These are phyloP conservation scores for Gamsiella multidivaricata DNA, from an alignment of 192 early-diverging fungal species.

Conservation along the genomic window DNA sequence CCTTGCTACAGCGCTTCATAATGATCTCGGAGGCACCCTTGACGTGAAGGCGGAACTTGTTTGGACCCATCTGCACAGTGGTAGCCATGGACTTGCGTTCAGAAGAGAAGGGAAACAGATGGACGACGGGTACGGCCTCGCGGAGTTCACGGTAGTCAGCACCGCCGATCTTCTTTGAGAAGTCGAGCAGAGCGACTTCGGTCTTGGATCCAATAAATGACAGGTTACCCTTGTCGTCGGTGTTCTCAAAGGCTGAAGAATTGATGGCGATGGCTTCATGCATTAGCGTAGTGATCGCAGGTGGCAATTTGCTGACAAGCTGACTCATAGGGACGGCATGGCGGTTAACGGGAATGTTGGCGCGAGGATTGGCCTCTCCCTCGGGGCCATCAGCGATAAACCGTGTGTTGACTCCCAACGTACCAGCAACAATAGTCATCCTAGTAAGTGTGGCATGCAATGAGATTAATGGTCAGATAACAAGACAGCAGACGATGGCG, in stretches of 20 bases:
- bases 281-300: constrained; percentile 59
- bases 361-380: constrained; percentile 54
- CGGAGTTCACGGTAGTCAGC: constrained; percentile 74
- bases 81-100: constrained; percentile 95
- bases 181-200: constrained; percentile 90
- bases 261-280: constrained; percentile 85
- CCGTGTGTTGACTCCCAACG: constrained; percentile 79
- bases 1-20: constrained; percentile 70
- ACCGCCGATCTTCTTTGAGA: constrained; percentile 74
- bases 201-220: constrained; percentile 93
- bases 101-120: constrained; percentile 91
- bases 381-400: constrained; percentile 42
- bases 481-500: background rate
- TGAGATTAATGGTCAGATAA: background rate
- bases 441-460: no score
- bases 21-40: constrained; percentile 97
- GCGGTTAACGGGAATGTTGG: constrained; percentile 51
- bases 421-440: constrained; percentile 96
- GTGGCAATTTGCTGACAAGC: constrained; percentile 57
- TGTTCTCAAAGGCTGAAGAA: constrained; percentile 78
- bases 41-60: constrained; percentile 79
- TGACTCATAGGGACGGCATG: constrained; percentile 56
- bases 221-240: constrained; percentile 56
- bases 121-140: constrained; percentile 66
- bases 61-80: constrained; percentile 58